phyloP scores from a whole-genome alignment of 2,329 filamentous ascomycete genomes.

The Aspergillus jensenii region DNA sequence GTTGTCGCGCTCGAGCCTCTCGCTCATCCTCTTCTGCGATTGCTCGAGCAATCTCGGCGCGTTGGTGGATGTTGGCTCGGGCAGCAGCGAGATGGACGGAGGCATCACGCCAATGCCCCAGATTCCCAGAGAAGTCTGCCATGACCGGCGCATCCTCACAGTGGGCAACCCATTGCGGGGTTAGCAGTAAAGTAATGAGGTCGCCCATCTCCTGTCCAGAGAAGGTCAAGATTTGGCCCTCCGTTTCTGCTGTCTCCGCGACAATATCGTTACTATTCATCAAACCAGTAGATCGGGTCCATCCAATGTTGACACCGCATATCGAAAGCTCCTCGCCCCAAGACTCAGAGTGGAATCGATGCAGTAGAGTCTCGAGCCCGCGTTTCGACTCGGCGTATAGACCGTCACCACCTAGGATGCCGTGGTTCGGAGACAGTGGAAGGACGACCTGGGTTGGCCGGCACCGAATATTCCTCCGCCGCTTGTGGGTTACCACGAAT shows the following conservation, averaged over 20 bases:
- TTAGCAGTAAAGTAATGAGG: background rate
- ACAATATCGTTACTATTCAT: conserved; percentile 3
- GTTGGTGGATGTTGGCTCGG: background rate
- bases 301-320: conserved; percentile 2
- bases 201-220: conserved; percentile 1
- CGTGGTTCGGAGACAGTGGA: conserved; percentile 7
- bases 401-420: conserved; percentile 1
- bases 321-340: conserved; percentile 2
- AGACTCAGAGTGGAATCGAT: background rate
- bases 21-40: background rate
- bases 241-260: background rate
- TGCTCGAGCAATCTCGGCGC: background rate
- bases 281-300: conserved; percentile 3
- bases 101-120: background rate
- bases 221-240: background rate
- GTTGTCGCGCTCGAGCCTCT: background rate
- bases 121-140: background rate
- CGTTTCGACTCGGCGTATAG: conserved; percentile 8
- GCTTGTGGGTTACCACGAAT: background rate
- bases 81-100: background rate
- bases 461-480: background rate
- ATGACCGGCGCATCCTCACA: background rate
- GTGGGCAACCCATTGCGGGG: background rate
- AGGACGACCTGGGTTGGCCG: conserved; percentile 1
- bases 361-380: background rate